Evolutionary conservation across 176 grass and related monocot species (phyloP), one percentile per base, ranked within the genome.

Genomic region (Stipa capillata): DNA sequence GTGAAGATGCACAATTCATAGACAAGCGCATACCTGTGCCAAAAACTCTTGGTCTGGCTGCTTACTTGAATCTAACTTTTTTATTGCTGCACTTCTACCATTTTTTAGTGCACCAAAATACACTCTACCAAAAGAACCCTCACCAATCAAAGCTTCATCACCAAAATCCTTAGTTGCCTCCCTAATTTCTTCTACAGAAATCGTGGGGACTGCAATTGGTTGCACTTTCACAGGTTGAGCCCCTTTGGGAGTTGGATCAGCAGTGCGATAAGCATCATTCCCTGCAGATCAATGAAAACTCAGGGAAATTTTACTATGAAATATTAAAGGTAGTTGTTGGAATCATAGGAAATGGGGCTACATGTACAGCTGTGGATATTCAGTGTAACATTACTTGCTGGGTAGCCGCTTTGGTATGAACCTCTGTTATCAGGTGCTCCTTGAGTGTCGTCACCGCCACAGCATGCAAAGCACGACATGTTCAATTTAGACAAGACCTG

Each of bases 21-120:
- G 34, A 69, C 14, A 45, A 72, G 72, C 24, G 73, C 73, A 12
- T 44, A 96, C 89, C 87, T 96, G 93, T 6, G 87, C 84, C 36
- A 90, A 68, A 65, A 92, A 85, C 80, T 96, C 93, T 87, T 96
- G 89, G 25, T 96, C 93, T n/a, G 93, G 89, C 73, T 96, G 93
- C 84, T 96, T 96, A 67, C 90, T 96, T 13, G 93, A 85, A 72
- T 96, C 89, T 73, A 96, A 73, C 82, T 92, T 96, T 71, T 96
- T 96, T 2, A 92, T 68, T 0, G 93, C 89, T 3, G 84, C 87
- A 73, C 79, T 85, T 67, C 78, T 89, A 64, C 89, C 93, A 85
- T 90, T 90, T 85, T 72, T 96, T 8, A 96, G 82, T 73, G 81
- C 82, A 85, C 84, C 93, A 64, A 85, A 88, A 73, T 92, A 96